These are phyloP conservation scores for Aegilops sharonensis DNA, from an alignment of 176 grass and related monocot genomes.

Conservation along the genomic window DNA sequence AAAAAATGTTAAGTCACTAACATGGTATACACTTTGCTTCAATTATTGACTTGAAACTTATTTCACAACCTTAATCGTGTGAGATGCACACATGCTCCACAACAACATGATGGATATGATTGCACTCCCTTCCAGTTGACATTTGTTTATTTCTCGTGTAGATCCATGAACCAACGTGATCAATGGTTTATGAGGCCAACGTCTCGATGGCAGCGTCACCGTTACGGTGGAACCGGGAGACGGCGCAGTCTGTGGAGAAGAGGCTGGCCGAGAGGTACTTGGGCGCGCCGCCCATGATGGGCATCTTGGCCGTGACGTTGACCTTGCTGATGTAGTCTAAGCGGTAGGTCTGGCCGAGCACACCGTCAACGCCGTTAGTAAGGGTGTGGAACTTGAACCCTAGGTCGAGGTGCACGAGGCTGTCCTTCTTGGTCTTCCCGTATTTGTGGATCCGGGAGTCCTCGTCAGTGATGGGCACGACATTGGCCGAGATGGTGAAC, in stretches of 20 bases:
- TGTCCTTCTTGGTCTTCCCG: constrained; percentile 31
- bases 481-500: constrained; percentile 55
- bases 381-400: constrained; percentile 64
- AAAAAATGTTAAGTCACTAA: too few species aligned
- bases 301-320: constrained; percentile 24
- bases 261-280: constrained; percentile 24
- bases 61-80: neutral
- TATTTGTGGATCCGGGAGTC: constrained; percentile 64
- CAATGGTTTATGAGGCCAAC: neutral
- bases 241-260: constrained; percentile 13
- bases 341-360: constrained; percentile 42
- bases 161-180: neutral
- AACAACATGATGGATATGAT: neutral
- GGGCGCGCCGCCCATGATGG: constrained; percentile 27
- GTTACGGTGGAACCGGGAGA: neutral
- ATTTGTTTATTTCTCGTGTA: neutral
- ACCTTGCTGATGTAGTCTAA: constrained; percentile 12
- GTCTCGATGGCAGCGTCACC: neutral
- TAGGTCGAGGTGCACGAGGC: constrained; percentile 62
- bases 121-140: neutral
- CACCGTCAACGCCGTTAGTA: constrained; percentile 25
- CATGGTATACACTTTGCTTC: too few species aligned
- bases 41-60: neutral
- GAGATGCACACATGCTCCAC: neutral
- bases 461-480: constrained; percentile 58